Evolutionary conservation across 2,329 filamentous ascomycete genomes (phyloP).

Genomic region (Rasamsonia emersonii): DNA sequence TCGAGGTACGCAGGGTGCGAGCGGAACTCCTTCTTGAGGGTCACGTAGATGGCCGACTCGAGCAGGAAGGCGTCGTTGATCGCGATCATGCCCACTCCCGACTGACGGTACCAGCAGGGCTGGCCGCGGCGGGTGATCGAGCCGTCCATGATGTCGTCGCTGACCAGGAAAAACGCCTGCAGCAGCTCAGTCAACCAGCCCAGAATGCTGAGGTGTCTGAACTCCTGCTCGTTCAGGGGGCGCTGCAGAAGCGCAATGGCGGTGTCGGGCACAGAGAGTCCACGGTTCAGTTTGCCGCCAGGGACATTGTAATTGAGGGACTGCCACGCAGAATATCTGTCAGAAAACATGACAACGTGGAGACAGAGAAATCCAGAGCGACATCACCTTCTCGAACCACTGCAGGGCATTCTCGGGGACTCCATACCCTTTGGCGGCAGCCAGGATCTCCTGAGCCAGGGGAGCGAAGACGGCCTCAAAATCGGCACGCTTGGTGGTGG

Average conservation of each 20-base stretch:
- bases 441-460: conserved; percentile 72
- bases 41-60: conserved; percentile 78
- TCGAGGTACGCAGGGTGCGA: conserved; percentile 81
- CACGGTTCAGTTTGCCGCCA: conserved; percentile 97
- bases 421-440: conserved; percentile 71
- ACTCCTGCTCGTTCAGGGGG: conserved; percentile 69
- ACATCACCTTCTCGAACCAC: conserved; percentile 88
- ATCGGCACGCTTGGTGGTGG: conserved; percentile 60
- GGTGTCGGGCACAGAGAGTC: conserved; percentile 94
- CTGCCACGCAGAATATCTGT: conserved; percentile 40
- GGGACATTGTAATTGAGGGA: conserved; percentile 76
- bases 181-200: conserved; percentile 98
- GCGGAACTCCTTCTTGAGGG: conserved; percentile 91
- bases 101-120: conserved; percentile 93
- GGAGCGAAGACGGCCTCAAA: conserved; percentile 88
- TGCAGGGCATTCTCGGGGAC: conserved; percentile 70
- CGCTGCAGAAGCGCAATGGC: conserved; percentile 67
- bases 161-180: conserved; percentile 97
- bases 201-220: conserved; percentile 77
- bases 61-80: conserved; percentile 99
- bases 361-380: conserved; percentile 15
- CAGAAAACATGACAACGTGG: no score
- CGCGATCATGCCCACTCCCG: conserved; percentile 85
- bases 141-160: conserved; percentile 96
- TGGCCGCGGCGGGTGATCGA: conserved; percentile 89